Evolutionary conservation across 345 rosid genomes (phyloP).

Genomic region (Citrus glauca): DNA sequence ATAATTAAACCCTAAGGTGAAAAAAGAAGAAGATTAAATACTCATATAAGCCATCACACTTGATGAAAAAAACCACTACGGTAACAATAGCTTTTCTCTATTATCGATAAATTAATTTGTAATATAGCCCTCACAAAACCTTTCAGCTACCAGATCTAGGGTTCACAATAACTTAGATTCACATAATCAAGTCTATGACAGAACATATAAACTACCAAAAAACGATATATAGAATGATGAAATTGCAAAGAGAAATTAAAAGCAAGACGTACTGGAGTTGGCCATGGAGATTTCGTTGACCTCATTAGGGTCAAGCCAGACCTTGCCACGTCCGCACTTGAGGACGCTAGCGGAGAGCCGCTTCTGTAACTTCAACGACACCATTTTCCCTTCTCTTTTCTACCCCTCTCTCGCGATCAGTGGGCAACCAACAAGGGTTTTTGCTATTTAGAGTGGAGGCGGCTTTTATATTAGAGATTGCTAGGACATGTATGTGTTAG

Average conservation of each 20-base stretch:
- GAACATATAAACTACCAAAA: not conserved
- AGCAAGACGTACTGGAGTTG: slow-evolving; percentile 47
- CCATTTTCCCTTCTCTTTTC: slow-evolving; percentile 32
- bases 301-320: slow-evolving; percentile 76
- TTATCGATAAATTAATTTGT: too few species aligned
- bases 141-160: not conserved
- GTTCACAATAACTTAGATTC: not conserved
- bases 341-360: slow-evolving; percentile 70
- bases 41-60: not conserved
- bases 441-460: not conserved
- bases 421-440: slow-evolving; percentile 16
- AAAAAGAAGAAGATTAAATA: too few species aligned
- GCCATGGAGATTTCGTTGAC: slow-evolving; percentile 69
- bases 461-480: not conserved
- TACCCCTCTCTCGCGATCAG: not conserved
- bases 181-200: not conserved
- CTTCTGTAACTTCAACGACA: slow-evolving; percentile 66
- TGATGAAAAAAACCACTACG: not conserved
- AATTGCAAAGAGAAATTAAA: not conserved
- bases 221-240: not conserved
- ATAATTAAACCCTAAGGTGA: too few species aligned
- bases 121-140: not conserved
- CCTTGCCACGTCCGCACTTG: slow-evolving; percentile 62
- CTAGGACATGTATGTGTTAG: not conserved
- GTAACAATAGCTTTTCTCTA: not conserved